Evolutionary conservation across 2,329 filamentous ascomycete genomes (phyloP).

Genomic region (Coleophoma crateriformis): DNA sequence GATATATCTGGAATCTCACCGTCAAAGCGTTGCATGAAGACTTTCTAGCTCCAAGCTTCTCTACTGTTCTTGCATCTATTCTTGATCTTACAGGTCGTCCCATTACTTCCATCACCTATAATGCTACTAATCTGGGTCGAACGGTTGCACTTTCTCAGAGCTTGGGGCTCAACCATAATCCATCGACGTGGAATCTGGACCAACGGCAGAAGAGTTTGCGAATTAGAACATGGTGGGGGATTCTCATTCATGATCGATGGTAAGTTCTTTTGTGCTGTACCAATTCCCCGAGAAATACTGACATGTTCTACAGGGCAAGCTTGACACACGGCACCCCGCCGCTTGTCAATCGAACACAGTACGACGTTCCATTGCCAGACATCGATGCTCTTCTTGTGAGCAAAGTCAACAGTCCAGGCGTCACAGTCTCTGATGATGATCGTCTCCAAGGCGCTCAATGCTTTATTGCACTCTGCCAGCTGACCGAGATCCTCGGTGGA

Average conservation of each 20-base stretch:
- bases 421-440: neutral
- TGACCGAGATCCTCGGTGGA: constrained; percentile 15
- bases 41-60: constrained; percentile 51
- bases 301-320: constrained; percentile 11
- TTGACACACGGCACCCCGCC: constrained; percentile 17
- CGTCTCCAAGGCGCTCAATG: constrained; percentile 5
- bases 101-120: constrained; percentile 53
- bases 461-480: constrained; percentile 13
- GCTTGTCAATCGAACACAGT: constrained; percentile 10
- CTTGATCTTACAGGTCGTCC: constrained; percentile 56
- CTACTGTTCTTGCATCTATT: constrained; percentile 50
- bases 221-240: constrained; percentile 50
- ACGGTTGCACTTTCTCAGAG: constrained; percentile 47
- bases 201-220: constrained; percentile 42
- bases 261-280: constrained; percentile 20
- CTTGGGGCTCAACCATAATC: constrained; percentile 48
- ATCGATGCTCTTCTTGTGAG: constrained; percentile 7
- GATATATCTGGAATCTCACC: constrained; percentile 58
- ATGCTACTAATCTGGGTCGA: constrained; percentile 43
- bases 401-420: neutral
- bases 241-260: constrained; percentile 51
- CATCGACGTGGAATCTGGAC: constrained; percentile 46
- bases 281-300: neutral
- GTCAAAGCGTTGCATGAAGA: constrained; percentile 55
- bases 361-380: constrained; percentile 15